phyloP scores from a whole-genome alignment of 176 grass and related monocot genomes.

The Paspalum notatum region DNA sequence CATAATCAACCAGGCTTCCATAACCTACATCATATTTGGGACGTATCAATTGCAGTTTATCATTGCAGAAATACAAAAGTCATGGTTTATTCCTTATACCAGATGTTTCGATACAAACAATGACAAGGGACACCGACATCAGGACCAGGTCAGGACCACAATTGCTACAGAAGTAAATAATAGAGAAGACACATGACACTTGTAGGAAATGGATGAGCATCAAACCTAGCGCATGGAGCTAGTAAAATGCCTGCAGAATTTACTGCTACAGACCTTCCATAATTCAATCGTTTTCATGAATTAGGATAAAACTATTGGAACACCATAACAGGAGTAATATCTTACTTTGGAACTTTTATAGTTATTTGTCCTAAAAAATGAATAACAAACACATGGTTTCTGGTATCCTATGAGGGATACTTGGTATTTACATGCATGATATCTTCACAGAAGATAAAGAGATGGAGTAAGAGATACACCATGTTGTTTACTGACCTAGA shows the following conservation, averaged over 20 bases:
- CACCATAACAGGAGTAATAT: neutral
- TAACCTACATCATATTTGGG: constrained; percentile 14
- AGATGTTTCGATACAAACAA: constrained; percentile 41
- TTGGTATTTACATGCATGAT: neutral
- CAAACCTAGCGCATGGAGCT: neutral
- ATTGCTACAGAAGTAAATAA: constrained; percentile 28
- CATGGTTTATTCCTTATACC: constrained; percentile 25
- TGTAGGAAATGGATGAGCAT: neutral
- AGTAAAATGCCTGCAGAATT: constrained; percentile 20
- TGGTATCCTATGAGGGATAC: neutral
- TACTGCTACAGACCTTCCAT: neutral
- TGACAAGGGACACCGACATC: neutral
- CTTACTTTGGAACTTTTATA: neutral
- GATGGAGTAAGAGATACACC: neutral
- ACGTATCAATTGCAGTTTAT: constrained; percentile 47
- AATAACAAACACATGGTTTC: neutral
- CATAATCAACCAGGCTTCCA: constrained; percentile 10
- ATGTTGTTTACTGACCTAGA: neutral
- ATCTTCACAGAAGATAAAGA: constrained; percentile 13
- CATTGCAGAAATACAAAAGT: constrained; percentile 47
- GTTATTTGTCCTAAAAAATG: constrained; percentile 1
- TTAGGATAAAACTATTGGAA: constrained; percentile 10
- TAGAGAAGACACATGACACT: neutral
- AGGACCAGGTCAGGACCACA: constrained; percentile 39
- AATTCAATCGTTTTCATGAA: constrained; percentile 33